Base-by-base conservation (phyloP, 2,329 filamentous ascomycete species). In the Purpureocillium lavendulum region DNA sequence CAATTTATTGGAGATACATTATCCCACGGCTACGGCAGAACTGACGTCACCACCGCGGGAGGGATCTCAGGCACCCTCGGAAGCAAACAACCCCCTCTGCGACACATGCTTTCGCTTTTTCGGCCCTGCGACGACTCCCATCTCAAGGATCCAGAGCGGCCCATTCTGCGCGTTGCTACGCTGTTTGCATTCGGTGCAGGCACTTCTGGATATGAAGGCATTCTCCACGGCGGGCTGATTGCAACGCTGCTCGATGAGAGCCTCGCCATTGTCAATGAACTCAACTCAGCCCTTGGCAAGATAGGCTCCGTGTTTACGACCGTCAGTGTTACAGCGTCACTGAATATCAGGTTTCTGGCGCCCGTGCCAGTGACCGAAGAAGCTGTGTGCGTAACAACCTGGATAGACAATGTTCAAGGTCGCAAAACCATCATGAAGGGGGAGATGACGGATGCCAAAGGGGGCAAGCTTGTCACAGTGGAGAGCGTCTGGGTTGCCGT, bases 211-310 rank as follows among this genome's bases (percentile, higher is more conserved):
- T 21, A 30, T 21, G 29, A 37, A 16, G 35, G 35, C 24, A 37
- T 37, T 31, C n/a, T 37, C 7, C 35, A 37, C 18, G 35, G 35
- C 24, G 35, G 35, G 14, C 35, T 37, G n/a, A 37, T 16, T 28
- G 35, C 35, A 14, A 37, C 35, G 12, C 15, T 37, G 7, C 35
- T 37, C n/a, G 35, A 37, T 14, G 35, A 37, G 16, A 37, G 35
- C 29, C 8, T 37, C 26, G 14, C 18, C 24, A 28, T 30, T 18
- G n/a, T 37, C 14, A 12, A 31, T 14, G 26, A 37, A 16, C 21
- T 37, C 21, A 37, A 37, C 14, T 11, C 29, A 6, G 35, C 35
- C 7, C 35, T 37, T 9, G 35, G 24, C 12, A 37, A 37, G 16
- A 16, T 24, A 8, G 21, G 35, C 14, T n/a, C 13, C 29, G 18